A percentile compares a stretch with the other conserved stretches of the same genome.
These are phyloP conservation scores for Rhynchosporium graminicola DNA, from an alignment of 2,329 filamentous ascomycete genomes.

Conservation along the genomic window DNA sequence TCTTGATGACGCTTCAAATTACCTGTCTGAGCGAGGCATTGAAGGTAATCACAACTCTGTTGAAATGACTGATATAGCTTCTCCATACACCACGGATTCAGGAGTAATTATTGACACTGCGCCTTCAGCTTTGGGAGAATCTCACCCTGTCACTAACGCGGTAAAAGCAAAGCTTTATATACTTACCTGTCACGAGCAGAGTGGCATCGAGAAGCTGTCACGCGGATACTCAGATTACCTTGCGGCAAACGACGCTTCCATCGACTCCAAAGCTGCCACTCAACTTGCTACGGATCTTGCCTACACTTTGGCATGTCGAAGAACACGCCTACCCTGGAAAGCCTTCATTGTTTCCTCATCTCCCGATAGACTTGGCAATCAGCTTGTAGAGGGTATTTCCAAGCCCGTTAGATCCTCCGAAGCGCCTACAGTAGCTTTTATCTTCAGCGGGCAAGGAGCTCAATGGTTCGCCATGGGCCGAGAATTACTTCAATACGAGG, in stretches of 20 bases:
- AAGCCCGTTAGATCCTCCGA: constrained; percentile 4
- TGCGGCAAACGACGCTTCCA: constrained; percentile 21
- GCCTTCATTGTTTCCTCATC: constrained; percentile 24
- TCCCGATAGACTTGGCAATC: not conserved
- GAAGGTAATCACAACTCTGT: constrained; percentile 17
- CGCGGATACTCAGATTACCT: constrained; percentile 27
- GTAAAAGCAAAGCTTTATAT: not conserved
- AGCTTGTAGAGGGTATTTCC: not conserved
- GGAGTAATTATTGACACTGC: not conserved
- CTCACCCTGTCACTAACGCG: no score
- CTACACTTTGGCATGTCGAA: constrained; percentile 33
- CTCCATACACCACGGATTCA: constrained; percentile 7
- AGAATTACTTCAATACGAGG: constrained; percentile 39
- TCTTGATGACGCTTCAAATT: constrained; percentile 18
- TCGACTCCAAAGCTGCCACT: constrained; percentile 12
- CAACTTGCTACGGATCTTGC: constrained; percentile 25
- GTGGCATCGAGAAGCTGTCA: constrained; percentile 10
- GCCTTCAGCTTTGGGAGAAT: not conserved
- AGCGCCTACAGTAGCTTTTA: constrained; percentile 29
- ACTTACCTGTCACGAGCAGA: constrained; percentile 13
- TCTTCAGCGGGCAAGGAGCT: constrained; percentile 38
- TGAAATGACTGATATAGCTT: not conserved
- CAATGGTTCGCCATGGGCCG: constrained; percentile 37
- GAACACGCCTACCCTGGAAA: constrained; percentile 32
- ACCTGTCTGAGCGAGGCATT: constrained; percentile 8